phyloP scores from a whole-genome alignment of 2,329 filamentous ascomycete species.

The Aspergillus novoparasiticus region DNA sequence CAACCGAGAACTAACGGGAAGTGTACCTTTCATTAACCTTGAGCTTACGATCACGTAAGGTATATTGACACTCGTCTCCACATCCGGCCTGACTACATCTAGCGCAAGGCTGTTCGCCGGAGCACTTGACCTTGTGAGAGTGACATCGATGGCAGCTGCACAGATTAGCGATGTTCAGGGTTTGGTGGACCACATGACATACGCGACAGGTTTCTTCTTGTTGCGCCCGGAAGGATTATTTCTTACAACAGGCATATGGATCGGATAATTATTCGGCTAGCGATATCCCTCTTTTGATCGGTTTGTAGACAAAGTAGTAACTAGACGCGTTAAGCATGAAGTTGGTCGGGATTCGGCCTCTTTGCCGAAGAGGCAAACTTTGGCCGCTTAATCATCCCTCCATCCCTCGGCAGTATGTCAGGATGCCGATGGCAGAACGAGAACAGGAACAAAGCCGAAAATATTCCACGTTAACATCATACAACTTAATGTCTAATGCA shows the following conservation, averaged over 20 bases:
- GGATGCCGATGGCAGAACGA: not conserved
- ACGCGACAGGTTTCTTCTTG: conserved; percentile 20
- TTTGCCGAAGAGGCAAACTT: conserved; percentile 13
- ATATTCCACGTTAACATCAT: too few relatives aligned
- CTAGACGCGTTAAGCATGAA: not conserved
- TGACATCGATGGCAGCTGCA: conserved; percentile 43
- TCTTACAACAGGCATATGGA: conserved; percentile 13
- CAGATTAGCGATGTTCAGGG: not conserved
- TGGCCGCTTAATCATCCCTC: not conserved
- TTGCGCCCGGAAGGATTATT: conserved; percentile 5
- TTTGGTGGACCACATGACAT: not conserved
- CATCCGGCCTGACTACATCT: conserved; percentile 37
- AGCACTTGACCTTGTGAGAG: conserved; percentile 48
- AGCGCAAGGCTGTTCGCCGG: conserved; percentile 43
- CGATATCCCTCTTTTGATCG: not conserved
- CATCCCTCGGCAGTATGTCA: conserved; percentile 4
- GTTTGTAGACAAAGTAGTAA: not conserved
- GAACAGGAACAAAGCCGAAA: not conserved
- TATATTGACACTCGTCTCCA: conserved; percentile 37
- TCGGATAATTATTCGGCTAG: not conserved
- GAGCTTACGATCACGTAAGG: conserved; percentile 41
- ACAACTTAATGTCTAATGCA: too few relatives aligned
- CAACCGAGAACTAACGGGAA: not conserved
- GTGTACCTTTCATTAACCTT: conserved; percentile 28
- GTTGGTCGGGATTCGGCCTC: conserved; percentile 5